Evolutionary conservation across 805 yeast species (phyloP), one percentile per base, ranked within the genome.

Genomic region (Teunomyces funiuensis): DNA sequence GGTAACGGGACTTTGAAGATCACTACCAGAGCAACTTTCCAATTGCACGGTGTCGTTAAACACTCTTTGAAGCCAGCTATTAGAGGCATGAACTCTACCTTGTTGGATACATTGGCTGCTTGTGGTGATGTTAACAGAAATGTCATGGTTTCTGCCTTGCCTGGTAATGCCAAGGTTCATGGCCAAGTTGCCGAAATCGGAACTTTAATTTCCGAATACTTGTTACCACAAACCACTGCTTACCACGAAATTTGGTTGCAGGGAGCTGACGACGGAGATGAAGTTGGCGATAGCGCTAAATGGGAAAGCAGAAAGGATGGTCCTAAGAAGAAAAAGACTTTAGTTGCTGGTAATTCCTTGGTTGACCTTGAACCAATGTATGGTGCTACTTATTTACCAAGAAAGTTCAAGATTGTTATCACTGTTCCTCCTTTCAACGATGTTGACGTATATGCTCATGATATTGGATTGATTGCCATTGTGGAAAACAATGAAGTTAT

Each of bases 111-210:
- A 6, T 77, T 91, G 45, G 98, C 96, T 45, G 98, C 98, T 1
- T 91, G 97, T 75, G 98, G 98, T 74, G 98, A 91, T 71, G 98
- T 91, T 33, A 87, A 88, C 71, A 85, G 98, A 78, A 91, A 91
- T 60, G 97, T 91, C 33, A 91, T 90, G 83, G 77, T 86, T 41
- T 79, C 91, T 44, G 96, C 96, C n/a, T 72, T 88, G 23, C 97
- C 97, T 13, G 77, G 77, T 22, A 88, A 88, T 59, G 86, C 89
- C 39, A 81, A 82, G 58, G 76, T 91, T 40, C 97, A 91, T 61
- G 65, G 69, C 23, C 90, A 90, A 67, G 76, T 91, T 50, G 76
- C 82, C 30, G 70, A 73, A 9, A 66, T 77, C 36, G 88, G 91
- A 23, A 60, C 78, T 27, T 64, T 66, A 22, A 80, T 91, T 49